Percentiles rank a stretch among this genome's conserved stretches.
Conservation (phyloP, 805 yeast genomes). For the Spathaspora girioi region DNA sequence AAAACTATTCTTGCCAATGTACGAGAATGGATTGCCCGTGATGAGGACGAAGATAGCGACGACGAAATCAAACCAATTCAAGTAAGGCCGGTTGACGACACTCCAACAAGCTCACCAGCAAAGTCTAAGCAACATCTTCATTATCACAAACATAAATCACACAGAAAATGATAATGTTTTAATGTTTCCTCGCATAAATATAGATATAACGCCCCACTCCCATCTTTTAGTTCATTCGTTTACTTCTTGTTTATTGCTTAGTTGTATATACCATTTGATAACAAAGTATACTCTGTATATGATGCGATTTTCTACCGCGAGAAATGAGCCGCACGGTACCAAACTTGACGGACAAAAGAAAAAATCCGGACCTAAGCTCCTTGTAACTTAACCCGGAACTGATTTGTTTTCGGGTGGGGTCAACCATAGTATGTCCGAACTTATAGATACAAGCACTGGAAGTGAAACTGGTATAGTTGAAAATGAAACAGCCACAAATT, state of each 20-base stretch:
- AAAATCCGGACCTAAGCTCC: background rate
- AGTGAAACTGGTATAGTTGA: background rate
- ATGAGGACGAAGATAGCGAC: conserved; percentile 24
- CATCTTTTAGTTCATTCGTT: background rate
- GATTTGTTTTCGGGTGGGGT: too few species aligned
- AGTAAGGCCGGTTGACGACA: conserved; percentile 1
- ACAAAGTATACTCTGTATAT: background rate
- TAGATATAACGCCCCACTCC: background rate
- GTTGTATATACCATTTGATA: background rate
- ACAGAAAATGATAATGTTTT: background rate
- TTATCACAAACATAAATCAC: background rate
- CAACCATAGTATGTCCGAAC: background rate
- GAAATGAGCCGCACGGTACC: background rate
- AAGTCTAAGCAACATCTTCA: background rate
- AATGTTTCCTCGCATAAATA: background rate
- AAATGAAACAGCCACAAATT: background rate
- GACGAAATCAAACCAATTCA: conserved; percentile 10
- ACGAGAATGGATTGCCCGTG: conserved; percentile 39
- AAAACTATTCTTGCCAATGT: conserved; percentile 37
- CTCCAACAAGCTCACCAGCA: background rate
- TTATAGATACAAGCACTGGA: background rate
- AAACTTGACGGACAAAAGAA: background rate
- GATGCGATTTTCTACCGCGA: background rate
- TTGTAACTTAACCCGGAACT: background rate
- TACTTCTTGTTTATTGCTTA: background rate